These are phyloP conservation scores for Quillaja saponaria DNA, from an alignment of 306 rosid genomes.

Conservation along the genomic window DNA sequence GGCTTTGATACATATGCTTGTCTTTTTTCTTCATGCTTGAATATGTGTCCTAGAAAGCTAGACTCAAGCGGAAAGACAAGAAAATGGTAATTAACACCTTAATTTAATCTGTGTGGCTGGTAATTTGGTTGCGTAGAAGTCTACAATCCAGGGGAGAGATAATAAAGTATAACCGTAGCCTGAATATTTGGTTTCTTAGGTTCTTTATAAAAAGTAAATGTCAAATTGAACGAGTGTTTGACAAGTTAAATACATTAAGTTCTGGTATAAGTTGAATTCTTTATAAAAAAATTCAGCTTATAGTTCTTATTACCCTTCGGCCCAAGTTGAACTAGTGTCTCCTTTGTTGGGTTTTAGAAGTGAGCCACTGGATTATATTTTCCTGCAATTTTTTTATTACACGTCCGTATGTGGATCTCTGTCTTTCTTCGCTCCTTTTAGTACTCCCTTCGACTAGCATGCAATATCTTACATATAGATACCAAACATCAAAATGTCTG, in stretches of 20 bases:
- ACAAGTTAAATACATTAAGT: not conserved
- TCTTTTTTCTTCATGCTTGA: too few species aligned
- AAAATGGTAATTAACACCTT: too few species aligned
- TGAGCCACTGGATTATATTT: too few species aligned
- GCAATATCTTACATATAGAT: not conserved
- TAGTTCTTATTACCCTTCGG: not conserved
- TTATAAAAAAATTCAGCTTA: not conserved
- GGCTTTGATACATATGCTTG: too few species aligned
- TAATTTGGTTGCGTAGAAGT: too few species aligned
- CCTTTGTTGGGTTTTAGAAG: not conserved
- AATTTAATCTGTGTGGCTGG: too few species aligned
- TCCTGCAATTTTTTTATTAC: too few species aligned
- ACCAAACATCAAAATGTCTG: slow-evolving; percentile 2
- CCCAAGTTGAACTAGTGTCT: not conserved
- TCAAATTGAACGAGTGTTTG: not conserved
- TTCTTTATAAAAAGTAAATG: not conserved
- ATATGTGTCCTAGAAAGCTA: too few species aligned
- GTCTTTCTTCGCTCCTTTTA: not conserved
- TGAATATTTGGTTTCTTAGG: not conserved
- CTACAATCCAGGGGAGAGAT: too few species aligned
- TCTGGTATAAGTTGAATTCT: not conserved
- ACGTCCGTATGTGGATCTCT: too few species aligned
- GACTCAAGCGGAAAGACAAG: too few species aligned
- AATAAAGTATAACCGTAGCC: too few species aligned
- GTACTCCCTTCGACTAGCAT: not conserved